Percentiles rank a stretch among this genome's conserved stretches.
Conservation (phyloP, 2,329 filamentous ascomycete genomes). For the Bipolaris victoriae region DNA sequence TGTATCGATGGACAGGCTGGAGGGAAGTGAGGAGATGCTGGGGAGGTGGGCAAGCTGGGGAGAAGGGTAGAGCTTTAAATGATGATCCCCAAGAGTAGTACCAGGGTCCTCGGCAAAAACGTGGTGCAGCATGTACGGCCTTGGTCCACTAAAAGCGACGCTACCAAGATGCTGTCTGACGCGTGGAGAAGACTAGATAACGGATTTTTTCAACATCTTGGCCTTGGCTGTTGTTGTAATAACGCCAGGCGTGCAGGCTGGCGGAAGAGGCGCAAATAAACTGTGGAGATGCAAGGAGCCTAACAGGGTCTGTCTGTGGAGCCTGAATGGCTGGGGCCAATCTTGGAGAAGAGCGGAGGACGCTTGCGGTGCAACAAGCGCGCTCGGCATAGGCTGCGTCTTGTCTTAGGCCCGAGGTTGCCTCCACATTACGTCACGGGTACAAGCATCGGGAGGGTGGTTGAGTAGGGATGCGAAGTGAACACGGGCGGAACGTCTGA, state of each 20-base stretch:
- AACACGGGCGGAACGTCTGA: slow-evolving; percentile 4
- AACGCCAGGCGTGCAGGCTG: slow-evolving; percentile 26
- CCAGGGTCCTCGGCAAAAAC: slow-evolving; percentile 24
- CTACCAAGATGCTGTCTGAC: slow-evolving; percentile 28
- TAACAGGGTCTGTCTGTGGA: slow-evolving; percentile 35
- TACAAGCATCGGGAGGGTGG: slow-evolving; percentile 10
- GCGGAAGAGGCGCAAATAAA: slow-evolving; percentile 36
- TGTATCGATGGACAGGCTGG: slow-evolving; percentile 26
- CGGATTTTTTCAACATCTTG: slow-evolving; percentile 34
- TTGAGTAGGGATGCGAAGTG: neutral
- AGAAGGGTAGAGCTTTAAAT: slow-evolving; percentile 33
- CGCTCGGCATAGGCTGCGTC: slow-evolving; percentile 30
- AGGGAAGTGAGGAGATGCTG: slow-evolving; percentile 31
- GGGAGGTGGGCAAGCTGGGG: slow-evolving; percentile 26
- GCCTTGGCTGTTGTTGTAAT: slow-evolving; percentile 39
- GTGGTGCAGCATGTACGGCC: slow-evolving; percentile 18
- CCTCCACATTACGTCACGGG: slow-evolving; percentile 31
- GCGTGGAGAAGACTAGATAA: slow-evolving; percentile 39
- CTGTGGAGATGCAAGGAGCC: slow-evolving; percentile 34
- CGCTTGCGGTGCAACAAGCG: slow-evolving; percentile 34
- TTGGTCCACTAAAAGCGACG: slow-evolving; percentile 31
- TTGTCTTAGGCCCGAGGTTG: slow-evolving; percentile 25
- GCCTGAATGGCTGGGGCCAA: slow-evolving; percentile 28
- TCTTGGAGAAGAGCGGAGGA: slow-evolving; percentile 30
- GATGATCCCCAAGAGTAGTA: slow-evolving; percentile 24